Percentiles rank a stretch among this genome's conserved stretches.
Evolutionary conservation across 1,284 basidiomycete species (phyloP).

Genomic region (Ceratobasidium sp.): DNA sequence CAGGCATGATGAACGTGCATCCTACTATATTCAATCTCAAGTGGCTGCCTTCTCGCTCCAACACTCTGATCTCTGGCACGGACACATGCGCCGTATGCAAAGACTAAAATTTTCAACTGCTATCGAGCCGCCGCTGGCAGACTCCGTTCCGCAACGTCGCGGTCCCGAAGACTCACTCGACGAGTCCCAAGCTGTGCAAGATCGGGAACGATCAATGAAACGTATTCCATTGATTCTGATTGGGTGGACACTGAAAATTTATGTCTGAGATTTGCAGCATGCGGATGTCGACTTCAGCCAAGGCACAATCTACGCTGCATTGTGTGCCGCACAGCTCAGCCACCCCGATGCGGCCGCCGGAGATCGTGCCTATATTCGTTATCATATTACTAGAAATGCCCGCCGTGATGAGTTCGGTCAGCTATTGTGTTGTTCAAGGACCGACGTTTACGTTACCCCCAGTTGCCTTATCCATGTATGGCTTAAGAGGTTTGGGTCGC

Average conservation of each 20-base stretch:
- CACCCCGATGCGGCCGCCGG: not conserved
- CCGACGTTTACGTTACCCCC: constrained; percentile 28
- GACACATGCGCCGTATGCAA: constrained; percentile 2
- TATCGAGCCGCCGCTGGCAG: not conserved
- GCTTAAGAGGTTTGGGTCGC: constrained; percentile 25
- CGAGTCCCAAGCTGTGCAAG: not conserved
- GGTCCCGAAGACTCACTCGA: constrained; percentile 31
- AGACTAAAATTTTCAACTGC: not conserved
- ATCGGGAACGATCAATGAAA: constrained; percentile 19
- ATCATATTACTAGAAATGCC: not conserved
- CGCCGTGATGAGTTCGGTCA: constrained; percentile 16
- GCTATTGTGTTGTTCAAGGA: constrained; percentile 9
- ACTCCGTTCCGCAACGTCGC: not conserved
- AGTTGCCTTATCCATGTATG: constrained; percentile 9
- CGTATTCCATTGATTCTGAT: not conserved
- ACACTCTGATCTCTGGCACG: not conserved
- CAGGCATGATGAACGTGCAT: not conserved
- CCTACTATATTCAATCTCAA: not conserved
- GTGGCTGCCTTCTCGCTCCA: constrained; percentile 6
- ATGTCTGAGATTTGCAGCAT: constrained; percentile 9
- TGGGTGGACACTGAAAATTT: constrained; percentile 5
- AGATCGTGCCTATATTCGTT: not conserved
- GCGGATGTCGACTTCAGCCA: not conserved
- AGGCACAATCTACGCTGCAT: not conserved
- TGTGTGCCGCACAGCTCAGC: not conserved